These are phyloP conservation scores for Vigna reflexopilosa DNA, from an alignment of 306 rosid species.

Conservation along the genomic window DNA sequence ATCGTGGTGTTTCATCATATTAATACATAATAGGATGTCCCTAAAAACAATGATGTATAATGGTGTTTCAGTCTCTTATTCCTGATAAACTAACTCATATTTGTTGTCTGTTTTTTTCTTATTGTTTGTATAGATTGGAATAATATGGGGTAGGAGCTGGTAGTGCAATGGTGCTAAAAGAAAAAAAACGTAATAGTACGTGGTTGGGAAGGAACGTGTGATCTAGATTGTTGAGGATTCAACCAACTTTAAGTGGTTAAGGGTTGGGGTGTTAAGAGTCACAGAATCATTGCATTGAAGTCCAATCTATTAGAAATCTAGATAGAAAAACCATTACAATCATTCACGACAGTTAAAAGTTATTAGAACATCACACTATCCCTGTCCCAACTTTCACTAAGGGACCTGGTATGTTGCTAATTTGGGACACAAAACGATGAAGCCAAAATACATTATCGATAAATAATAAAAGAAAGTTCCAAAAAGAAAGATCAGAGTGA, in stretches of 20 bases:
- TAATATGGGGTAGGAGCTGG: constrained; percentile 27
- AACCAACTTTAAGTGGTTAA: background rate
- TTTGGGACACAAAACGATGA: constrained; percentile 38
- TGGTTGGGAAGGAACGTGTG: constrained; percentile 2
- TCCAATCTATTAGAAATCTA: constrained; percentile 6
- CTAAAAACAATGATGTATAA: background rate
- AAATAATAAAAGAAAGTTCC: constrained; percentile 47
- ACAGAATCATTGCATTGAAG: background rate
- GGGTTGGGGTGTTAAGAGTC: constrained; percentile 27
- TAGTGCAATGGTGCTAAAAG: constrained; percentile 13
- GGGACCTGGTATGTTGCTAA: constrained; percentile 48
- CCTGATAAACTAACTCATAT: background rate
- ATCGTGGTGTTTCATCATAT: background rate
- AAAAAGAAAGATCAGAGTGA: constrained; percentile 51
- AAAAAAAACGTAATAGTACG: background rate
- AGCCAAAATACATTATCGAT: constrained; percentile 19
- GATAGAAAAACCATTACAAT: background rate
- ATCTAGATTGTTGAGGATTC: constrained; percentile 5
- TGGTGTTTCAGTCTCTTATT: background rate
- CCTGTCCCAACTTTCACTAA: constrained; percentile 15
- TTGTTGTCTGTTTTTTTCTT: background rate
- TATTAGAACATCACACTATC: background rate
- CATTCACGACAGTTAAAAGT: constrained; percentile 12
- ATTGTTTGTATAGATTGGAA: background rate
- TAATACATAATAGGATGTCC: background rate